phyloP scores from a whole-genome alignment of 176 grass and related monocot genomes.

The Elymus sibiricus region DNA sequence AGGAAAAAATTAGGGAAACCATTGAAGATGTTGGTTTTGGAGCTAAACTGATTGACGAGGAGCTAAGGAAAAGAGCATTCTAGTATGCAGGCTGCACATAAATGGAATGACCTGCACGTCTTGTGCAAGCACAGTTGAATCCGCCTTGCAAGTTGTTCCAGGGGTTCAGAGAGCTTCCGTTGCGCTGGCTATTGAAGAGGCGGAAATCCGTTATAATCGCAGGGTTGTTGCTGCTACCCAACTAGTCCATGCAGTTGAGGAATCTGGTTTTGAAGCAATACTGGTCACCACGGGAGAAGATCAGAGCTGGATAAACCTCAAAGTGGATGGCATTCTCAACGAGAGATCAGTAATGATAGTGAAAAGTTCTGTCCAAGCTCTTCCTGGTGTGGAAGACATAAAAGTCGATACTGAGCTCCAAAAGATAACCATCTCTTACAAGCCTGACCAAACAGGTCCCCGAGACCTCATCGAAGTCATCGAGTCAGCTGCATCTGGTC shows the following conservation, averaged over 20 bases:
- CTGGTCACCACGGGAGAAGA: slow-evolving; percentile 79
- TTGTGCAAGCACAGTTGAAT: slow-evolving; percentile 72
- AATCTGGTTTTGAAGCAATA: slow-evolving; percentile 68
- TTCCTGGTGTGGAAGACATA: slow-evolving; percentile 69
- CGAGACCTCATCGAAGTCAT: slow-evolving; percentile 82
- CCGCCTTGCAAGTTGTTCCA: slow-evolving; percentile 53
- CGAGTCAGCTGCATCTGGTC: slow-evolving; percentile 55
- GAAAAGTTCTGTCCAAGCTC: slow-evolving; percentile 67
- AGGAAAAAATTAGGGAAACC: slow-evolving; percentile 72
- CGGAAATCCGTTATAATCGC: slow-evolving; percentile 69
- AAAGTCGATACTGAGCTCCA: slow-evolving; percentile 48
- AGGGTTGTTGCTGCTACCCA: slow-evolving; percentile 47
- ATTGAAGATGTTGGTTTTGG: slow-evolving; percentile 84
- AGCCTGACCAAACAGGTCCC: slow-evolving; percentile 78
- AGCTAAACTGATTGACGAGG: slow-evolving; percentile 65
- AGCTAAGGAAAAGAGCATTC: slow-evolving; percentile 62
- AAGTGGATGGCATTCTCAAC: slow-evolving; percentile 60
- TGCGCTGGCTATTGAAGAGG: slow-evolving; percentile 88
- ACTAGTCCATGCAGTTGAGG: slow-evolving; percentile 57
- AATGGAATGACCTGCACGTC: slow-evolving; percentile 92
- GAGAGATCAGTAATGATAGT: slow-evolving; percentile 45
- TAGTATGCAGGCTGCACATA: slow-evolving; percentile 76
- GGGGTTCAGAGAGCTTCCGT: slow-evolving; percentile 81
- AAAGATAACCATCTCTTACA: slow-evolving; percentile 80
- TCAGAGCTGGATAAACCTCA: slow-evolving; percentile 66